phyloP scores from a whole-genome alignment of 2,329 filamentous ascomycete species.

The Pyrenophora teres region DNA sequence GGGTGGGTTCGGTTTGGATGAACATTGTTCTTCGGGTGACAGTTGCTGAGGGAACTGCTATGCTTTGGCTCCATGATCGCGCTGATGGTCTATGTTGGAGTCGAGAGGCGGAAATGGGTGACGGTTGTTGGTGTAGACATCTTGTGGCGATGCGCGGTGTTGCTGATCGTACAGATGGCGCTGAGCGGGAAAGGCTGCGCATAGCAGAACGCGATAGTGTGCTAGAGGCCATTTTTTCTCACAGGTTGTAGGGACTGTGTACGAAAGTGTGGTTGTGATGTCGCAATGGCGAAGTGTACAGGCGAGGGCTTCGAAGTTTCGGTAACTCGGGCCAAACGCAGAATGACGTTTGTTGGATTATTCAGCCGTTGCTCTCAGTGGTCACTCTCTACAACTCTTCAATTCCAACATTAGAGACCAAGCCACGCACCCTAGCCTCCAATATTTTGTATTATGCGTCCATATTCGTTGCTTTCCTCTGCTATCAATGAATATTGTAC shows the following conservation, averaged over 20 bases:
- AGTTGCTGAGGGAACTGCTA: constrained; percentile 14
- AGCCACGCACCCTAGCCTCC: too few relatives aligned
- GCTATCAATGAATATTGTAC: too few relatives aligned
- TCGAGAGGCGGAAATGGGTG: constrained; percentile 40
- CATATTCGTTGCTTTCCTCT: too few relatives aligned
- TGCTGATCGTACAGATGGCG: constrained; percentile 27
- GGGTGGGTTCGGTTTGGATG: constrained; percentile 94
- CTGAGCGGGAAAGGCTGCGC: constrained; percentile 34
- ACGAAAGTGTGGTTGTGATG: neutral
- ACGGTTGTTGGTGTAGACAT: constrained; percentile 43
- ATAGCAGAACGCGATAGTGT: constrained; percentile 35
- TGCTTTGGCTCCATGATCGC: constrained; percentile 30
- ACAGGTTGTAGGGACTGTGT: neutral
- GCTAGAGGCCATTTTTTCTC: constrained; percentile 33
- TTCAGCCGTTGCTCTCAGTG: constrained; percentile 10
- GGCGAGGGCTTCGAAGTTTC: constrained; percentile 13
- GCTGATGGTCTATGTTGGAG: constrained; percentile 37
- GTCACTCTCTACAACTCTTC: neutral
- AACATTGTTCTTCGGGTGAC: constrained; percentile 74
- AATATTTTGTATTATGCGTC: too few relatives aligned
- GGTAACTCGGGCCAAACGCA: constrained; percentile 15
- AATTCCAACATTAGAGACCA: too few relatives aligned
- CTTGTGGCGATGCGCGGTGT: constrained; percentile 37
- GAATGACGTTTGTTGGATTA: constrained; percentile 30
- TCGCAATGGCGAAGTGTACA: constrained; percentile 21